phyloP scores from a whole-genome alignment of 257 asterid species.

The Scutellaria galericulata region DNA sequence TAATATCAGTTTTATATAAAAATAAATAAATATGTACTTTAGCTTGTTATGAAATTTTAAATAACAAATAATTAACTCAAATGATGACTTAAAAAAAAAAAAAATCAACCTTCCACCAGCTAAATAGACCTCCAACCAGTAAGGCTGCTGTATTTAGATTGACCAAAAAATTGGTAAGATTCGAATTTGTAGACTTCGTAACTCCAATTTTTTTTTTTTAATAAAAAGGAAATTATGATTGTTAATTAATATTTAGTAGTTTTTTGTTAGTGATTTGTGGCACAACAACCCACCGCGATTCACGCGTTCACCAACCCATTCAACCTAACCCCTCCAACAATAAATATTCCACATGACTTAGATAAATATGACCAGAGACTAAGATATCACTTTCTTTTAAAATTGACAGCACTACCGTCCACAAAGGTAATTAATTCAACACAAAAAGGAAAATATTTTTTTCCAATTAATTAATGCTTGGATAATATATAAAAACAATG shows the following conservation, averaged over 20 bases:
- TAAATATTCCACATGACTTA: background rate
- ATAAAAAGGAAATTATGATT: background rate
- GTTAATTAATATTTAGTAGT: background rate
- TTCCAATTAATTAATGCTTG: too few relatives aligned
- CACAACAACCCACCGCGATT: background rate
- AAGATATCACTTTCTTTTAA: too few relatives aligned
- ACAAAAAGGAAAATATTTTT: too few relatives aligned
- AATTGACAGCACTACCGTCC: too few relatives aligned
- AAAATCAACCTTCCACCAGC: too few relatives aligned
- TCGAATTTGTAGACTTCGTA: background rate
- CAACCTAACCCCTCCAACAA: background rate
- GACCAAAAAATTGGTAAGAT: background rate
- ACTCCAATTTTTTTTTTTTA: background rate
- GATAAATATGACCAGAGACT: background rate
- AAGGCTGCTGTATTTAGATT: background rate
- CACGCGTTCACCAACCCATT: conserved; percentile 19
- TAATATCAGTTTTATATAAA: too few relatives aligned
- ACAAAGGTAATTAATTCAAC: too few relatives aligned
- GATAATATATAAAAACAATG: too few relatives aligned
- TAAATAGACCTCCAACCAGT: background rate
- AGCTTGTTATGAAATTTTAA: too few relatives aligned
- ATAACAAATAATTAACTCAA: too few relatives aligned
- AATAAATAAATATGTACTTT: too few relatives aligned
- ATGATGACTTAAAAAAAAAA: too few relatives aligned
- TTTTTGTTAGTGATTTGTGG: background rate